Conservation (phyloP, 371 early-diverging fungal genomes). For the Nematocida sp. region DNA sequence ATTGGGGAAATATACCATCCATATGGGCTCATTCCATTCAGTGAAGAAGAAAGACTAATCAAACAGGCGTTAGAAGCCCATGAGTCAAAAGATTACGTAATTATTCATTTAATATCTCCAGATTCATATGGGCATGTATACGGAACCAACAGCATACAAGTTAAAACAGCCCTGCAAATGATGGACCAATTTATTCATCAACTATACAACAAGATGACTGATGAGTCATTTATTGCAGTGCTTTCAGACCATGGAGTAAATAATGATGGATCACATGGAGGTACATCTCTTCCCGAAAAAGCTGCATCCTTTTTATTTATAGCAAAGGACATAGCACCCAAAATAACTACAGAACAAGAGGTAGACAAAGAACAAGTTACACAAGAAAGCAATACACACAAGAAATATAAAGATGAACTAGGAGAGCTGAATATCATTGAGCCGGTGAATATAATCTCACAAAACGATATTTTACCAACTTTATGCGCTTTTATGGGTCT, state of each 20-base stretch:
- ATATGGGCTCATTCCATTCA: constrained; percentile 36
- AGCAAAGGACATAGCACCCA: constrained; percentile 37
- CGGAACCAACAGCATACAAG: constrained; percentile 74
- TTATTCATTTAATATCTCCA: constrained; percentile 48
- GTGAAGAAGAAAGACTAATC: constrained; percentile 59
- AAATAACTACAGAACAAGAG: background rate
- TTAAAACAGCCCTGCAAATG: constrained; percentile 77
- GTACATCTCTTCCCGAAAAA: constrained; percentile 79
- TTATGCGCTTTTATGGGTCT: constrained; percentile 66
- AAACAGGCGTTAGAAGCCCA: constrained; percentile 45
- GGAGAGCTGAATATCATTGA: constrained; percentile 22
- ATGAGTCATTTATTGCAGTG: constrained; percentile 82
- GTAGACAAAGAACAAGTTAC: background rate
- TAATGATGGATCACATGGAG: constrained; percentile 92
- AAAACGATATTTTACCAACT: constrained; percentile 70
- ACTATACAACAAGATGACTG: constrained; percentile 74
- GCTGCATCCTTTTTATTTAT: constrained; percentile 64
- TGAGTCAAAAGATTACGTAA: constrained; percentile 16
- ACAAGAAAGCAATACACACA: background rate
- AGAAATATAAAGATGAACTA: constrained; percentile 11
- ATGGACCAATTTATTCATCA: constrained; percentile 77
- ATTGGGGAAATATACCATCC: constrained; percentile 49
- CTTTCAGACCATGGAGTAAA: constrained; percentile 98
- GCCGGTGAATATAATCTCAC: constrained; percentile 55
- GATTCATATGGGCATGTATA: constrained; percentile 68